Evolutionary conservation across 257 asterid species (phyloP), one percentile per base, ranked within the genome.

Genomic region (Agastache rugosa): DNA sequence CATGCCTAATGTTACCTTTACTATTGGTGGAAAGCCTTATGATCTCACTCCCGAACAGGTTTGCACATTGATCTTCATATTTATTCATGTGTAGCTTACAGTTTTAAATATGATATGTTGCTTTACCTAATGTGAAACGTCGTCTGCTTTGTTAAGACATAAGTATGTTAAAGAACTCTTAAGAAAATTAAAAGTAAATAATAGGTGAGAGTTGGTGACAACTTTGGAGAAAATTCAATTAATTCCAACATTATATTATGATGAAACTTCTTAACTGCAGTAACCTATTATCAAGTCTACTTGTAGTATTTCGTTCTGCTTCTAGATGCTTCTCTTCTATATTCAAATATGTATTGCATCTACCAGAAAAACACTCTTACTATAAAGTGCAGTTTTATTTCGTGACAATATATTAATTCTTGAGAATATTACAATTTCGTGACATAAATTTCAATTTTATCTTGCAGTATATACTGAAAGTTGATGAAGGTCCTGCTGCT

Each of bases 31-130:
- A 27, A 86, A 82, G 77, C 70, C 79, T 64, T 87, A 85, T 35
- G 80, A 58, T 62, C 96, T 93, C 63, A 84, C 96, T 65, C 97
- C 98, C 7, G 93, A 91, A 34, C 96, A 93, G 98, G 98, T 93
- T 75, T 59, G 81, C 25, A 60, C 44, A 7, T 2, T 53, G 59
- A 53, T 17, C 59, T 53, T 19, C 9, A 19, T 6, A 17, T 5
- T n/a, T n/a, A 0, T 8, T 53, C 55, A 48, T n/a, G 10, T 19
- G 19, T 6, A 48, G 23, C 17, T 16, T 2, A 48, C 55, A 15
- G 22, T 15, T 48, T 48, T 1, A 9, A 8, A 39, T 8, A 0
- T 39, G 44, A 39, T 2, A 8, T 9, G 44, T n/a, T 15, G 55
- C 23, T 48, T 48, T 48, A 11, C 54, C 54, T 48, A 16, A 48